Evolutionary conservation across 441 rosid genomes (phyloP).

Genomic region (Adansonia grandidieri): DNA sequence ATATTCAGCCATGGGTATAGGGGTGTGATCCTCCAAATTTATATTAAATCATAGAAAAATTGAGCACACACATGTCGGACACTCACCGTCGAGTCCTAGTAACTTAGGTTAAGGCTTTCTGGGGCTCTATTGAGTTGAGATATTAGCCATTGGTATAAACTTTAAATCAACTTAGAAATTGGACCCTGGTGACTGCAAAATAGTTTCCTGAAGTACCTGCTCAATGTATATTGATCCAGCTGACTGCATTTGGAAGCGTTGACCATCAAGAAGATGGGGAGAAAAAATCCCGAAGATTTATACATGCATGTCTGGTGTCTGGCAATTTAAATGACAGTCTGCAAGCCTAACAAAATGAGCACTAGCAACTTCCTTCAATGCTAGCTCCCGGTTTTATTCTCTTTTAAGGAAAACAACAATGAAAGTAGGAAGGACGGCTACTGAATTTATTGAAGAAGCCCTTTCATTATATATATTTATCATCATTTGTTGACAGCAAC

Average conservation of each 20-base stretch:
- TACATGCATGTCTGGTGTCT: neutral
- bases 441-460: neutral
- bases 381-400: neutral
- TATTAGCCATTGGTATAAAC: neutral
- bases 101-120: neutral
- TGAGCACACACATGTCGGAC: neutral
- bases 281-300: neutral
- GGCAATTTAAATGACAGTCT: neutral
- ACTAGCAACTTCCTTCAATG: neutral
- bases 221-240: neutral
- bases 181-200: neutral
- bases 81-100: neutral
- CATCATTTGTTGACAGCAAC: neutral
- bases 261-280: neutral
- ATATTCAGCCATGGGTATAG: too few species aligned
- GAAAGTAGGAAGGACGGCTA: neutral
- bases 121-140: conserved; percentile 2
- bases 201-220: neutral
- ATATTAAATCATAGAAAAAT: too few species aligned
- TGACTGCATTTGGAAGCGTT: neutral
- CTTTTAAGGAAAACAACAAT: neutral
- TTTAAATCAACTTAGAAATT: conserved; percentile 4
- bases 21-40: too few species aligned
- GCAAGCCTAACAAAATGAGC: neutral
- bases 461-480: neutral